Evolutionary conservation across 768 basidiomycete species (phyloP).

Genomic region (Psilocybe subaeruginosa): DNA sequence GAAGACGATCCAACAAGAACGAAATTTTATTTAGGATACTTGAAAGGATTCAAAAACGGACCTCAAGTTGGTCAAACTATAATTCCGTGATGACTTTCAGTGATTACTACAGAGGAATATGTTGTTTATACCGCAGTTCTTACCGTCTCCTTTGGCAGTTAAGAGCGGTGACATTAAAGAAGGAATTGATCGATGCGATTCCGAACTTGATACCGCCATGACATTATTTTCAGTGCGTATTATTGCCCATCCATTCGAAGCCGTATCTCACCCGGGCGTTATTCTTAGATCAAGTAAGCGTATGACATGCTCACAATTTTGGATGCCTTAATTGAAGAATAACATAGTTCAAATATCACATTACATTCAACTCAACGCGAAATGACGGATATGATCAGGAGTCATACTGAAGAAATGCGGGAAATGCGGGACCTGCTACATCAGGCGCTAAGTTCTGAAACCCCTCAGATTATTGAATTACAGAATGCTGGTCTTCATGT

Average conservation of each 20-base stretch:
- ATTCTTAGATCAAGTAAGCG: slow-evolving; percentile 21
- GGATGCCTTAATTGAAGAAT: background rate
- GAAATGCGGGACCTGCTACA: slow-evolving; percentile 41
- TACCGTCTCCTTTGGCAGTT: slow-evolving; percentile 30
- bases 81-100: slow-evolving; percentile 40
- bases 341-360: slow-evolving; percentile 30
- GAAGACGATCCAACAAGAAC: background rate
- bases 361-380: slow-evolving; percentile 31
- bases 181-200: slow-evolving; percentile 45
- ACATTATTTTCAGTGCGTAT: slow-evolving; percentile 43
- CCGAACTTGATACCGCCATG: slow-evolving; percentile 45
- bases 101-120: slow-evolving; percentile 25
- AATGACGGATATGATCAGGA: slow-evolving; percentile 27
- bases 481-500: slow-evolving; percentile 42
- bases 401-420: slow-evolving; percentile 34
- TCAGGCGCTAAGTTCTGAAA: slow-evolving; percentile 40
- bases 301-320: background rate
- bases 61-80: slow-evolving; percentile 42
- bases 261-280: background rate
- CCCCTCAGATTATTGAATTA: slow-evolving; percentile 38
- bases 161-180: slow-evolving; percentile 48
- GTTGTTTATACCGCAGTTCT: background rate
- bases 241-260: slow-evolving; percentile 1
- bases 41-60: slow-evolving; percentile 38
- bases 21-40: slow-evolving; percentile 36